Evolutionary conservation across 371 early-diverging fungal species (phyloP), one percentile per base, ranked within the genome.

Genomic region (Mortierella sp.): DNA sequence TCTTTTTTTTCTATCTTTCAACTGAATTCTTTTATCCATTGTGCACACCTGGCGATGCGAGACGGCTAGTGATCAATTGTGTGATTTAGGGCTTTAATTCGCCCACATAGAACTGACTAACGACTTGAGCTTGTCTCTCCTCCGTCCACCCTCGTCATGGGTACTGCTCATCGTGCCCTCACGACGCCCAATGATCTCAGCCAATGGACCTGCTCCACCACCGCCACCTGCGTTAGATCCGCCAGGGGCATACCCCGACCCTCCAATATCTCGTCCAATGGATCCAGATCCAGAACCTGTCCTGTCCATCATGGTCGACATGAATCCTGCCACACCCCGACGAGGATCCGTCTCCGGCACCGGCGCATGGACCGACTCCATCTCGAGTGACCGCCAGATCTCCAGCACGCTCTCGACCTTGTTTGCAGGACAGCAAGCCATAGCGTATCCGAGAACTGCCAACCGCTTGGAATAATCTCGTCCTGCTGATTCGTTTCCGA

Each of bases 381-480:
- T 84, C 76, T 84, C 94, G 35, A 94, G 70, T 21, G 89, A 87
- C 44, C 93, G 82, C 93, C 93, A 94, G 8, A 93, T 87, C 29
- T 87, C 81, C 65, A 95, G 77, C 3, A 93, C 90, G 68, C 90
- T 91, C 29, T 87, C 87, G 1, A 93, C 83, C 70, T 93, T 89
- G 32, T 94, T 91, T 0, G 86, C 84, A 10, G 95, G 94, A 71
- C 94, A 93, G 41, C 92, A 72, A 4, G 90, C 83, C 76, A 94
- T 83, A 5, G 94, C 94, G 88, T 91, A 93, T 0, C 93, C 93
- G 16, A 93, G 83, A 7, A 93, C 88, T 48, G 90, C 90, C 74
- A 93, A 74, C 54, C 86, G 75, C 24, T 77, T 82, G 10, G 73
- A 75, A n/a, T 84, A 84, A 32, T 84, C 81, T n/a, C 81, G 81